A percentile compares a stretch with the other conserved stretches of the same genome.
Conservation (phyloP, 441 rosid genomes). For the Croton laevigatus region DNA sequence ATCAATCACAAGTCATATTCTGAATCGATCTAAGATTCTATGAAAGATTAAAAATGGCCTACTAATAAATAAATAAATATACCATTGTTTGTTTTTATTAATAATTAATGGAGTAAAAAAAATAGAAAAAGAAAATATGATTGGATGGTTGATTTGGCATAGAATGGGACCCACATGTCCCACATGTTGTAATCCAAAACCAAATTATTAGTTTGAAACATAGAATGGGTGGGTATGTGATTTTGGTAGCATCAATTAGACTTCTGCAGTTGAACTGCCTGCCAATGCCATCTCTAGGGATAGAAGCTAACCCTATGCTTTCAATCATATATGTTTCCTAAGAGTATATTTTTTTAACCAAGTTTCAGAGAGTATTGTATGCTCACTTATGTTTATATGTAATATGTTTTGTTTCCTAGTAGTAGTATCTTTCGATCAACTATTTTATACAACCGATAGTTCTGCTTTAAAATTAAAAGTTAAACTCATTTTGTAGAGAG, state of each 20-base stretch:
- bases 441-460: too few species aligned
- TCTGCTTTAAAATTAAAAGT: too few species aligned
- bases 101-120: not conserved
- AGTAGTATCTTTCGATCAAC: too few species aligned
- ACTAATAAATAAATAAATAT: constrained; percentile 4
- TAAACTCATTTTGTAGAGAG: too few species aligned
- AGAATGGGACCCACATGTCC: constrained; percentile 24
- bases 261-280: too few species aligned
- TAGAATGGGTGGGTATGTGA: constrained; percentile 8
- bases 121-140: constrained; percentile 3
- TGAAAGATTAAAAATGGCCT: not conserved
- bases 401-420: too few species aligned
- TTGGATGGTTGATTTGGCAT: constrained; percentile 22
- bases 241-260: constrained; percentile 17
- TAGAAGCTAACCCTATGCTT: too few species aligned
- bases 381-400: too few species aligned
- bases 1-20: constrained; percentile 12
- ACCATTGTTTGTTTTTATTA: not conserved
- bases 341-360: too few species aligned
- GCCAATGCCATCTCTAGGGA: constrained; percentile 10
- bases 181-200: constrained; percentile 22
- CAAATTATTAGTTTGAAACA: constrained; percentile 21
- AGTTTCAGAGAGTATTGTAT: too few species aligned
- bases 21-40: constrained; percentile 20
- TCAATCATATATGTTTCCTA: too few species aligned